phyloP scores from a whole-genome alignment of 2,329 filamentous ascomycete species.

The Colletotrichum sp. region DNA sequence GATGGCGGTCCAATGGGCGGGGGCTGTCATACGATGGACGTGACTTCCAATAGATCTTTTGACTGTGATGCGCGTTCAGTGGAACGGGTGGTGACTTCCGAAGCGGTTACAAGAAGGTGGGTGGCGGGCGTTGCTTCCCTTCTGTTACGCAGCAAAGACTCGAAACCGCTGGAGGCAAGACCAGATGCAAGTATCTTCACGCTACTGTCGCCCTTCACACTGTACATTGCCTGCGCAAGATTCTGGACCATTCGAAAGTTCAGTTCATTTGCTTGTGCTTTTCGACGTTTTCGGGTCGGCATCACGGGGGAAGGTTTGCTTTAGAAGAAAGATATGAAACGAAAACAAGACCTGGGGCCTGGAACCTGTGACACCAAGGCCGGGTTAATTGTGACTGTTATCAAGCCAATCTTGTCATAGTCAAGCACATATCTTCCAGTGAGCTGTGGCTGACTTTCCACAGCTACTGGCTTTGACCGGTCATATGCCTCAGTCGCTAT shows the following conservation, averaged over 20 bases:
- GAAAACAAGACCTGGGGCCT: not conserved
- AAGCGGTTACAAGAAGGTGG: not conserved
- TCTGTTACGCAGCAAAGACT: not conserved
- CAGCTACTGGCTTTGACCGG: not conserved
- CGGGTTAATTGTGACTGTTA: too few relatives aligned
- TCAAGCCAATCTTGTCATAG: too few relatives aligned
- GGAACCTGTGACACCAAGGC: too few relatives aligned
- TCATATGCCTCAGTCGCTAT: not conserved
- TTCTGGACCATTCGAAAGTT: not conserved
- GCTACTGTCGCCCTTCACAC: not conserved
- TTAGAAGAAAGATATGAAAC: not conserved
- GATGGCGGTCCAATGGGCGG: not conserved
- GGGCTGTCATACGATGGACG: not conserved
- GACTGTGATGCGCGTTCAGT: not conserved
- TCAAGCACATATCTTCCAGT: not conserved
- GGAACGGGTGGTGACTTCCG: not conserved
- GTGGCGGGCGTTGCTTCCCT: not conserved
- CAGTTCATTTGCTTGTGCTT: not conserved
- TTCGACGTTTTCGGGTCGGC: not conserved
- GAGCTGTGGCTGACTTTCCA: not conserved
- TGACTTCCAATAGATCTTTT: not conserved
- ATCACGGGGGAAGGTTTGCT: rapidly evolving
- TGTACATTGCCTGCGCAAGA: not conserved
- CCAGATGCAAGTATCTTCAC: rapidly evolving
- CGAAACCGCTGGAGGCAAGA: not conserved